Percentiles rank a stretch among this genome's conserved stretches.
Conservation (phyloP, 176 grass and related monocot genomes). For the Guadua angustifolia region DNA sequence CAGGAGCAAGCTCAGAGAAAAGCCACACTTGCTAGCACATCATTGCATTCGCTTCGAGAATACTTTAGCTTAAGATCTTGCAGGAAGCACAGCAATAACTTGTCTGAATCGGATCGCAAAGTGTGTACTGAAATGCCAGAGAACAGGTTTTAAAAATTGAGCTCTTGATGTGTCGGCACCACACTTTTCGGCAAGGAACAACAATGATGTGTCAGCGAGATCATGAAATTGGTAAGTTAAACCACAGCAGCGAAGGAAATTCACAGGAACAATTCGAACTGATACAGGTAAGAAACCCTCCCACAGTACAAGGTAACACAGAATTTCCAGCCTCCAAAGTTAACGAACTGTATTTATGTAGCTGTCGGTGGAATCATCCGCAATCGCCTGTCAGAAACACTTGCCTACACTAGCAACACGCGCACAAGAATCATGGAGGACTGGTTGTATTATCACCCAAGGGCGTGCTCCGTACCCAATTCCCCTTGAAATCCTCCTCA, state of each 20-base stretch:
- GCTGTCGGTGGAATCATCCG: neutral
- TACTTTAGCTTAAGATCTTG: neutral
- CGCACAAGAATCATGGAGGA: neutral
- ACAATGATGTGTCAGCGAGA: neutral
- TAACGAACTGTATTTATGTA: neutral
- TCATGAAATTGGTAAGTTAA: neutral
- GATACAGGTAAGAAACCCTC: neutral
- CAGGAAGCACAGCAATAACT: neutral
- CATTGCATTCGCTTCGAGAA: neutral
- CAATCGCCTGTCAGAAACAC: neutral
- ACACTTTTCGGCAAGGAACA: neutral
- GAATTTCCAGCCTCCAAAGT: neutral
- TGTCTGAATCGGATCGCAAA: neutral
- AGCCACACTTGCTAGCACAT: neutral
- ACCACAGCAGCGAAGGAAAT: neutral
- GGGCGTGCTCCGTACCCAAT: neutral
- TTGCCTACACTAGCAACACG: neutral
- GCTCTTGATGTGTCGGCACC: neutral
- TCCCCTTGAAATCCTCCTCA: neutral
- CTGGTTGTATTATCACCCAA: neutral
- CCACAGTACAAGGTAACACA: neutral
- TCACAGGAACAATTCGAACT: neutral
- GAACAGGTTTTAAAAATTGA: neutral
- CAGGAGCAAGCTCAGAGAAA: neutral
- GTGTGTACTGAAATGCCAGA: neutral